Percentiles rank a stretch among this genome's conserved stretches.
These are phyloP conservation scores for Actinomortierella ambigua DNA, from an alignment of 371 early-diverging fungal genomes.

Conservation along the genomic window DNA sequence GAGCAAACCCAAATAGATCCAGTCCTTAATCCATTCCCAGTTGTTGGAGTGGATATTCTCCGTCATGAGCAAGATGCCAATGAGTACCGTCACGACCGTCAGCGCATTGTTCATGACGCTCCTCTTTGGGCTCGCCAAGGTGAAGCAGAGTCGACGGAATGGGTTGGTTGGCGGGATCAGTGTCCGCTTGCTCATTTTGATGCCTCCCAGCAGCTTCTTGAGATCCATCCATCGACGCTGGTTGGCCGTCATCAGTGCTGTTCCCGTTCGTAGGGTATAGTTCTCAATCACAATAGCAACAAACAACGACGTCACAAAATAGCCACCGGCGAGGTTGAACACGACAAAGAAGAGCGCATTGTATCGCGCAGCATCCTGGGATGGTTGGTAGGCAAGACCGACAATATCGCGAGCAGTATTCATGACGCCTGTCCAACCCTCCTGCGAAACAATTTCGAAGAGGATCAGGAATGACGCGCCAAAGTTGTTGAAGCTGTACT, in stretches of 20 bases:
- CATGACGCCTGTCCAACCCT: constrained; percentile 76
- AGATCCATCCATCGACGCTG: constrained; percentile 76
- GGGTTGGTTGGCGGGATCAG: constrained; percentile 45
- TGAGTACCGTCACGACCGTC: constrained; percentile 54
- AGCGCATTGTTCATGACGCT: constrained; percentile 56
- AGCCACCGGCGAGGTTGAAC: constrained; percentile 67
- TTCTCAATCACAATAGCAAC: constrained; percentile 74
- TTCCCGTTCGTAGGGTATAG: constrained; percentile 66
- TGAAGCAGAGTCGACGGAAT: constrained; percentile 53
- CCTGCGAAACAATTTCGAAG: constrained; percentile 72
- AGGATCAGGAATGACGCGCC: constrained; percentile 60
- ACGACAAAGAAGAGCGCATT: constrained; percentile 69
- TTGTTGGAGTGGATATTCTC: constrained; percentile 46
- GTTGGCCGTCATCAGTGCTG: constrained; percentile 68
- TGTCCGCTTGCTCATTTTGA: constrained; percentile 63
- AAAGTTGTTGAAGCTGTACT: constrained; percentile 74
- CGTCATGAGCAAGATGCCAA: constrained; percentile 60
- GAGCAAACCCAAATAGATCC: constrained; percentile 54
- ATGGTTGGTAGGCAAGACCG: constrained; percentile 54
- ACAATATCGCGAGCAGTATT: constrained; percentile 57
- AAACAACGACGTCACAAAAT: constrained; percentile 69
- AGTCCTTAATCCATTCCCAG: constrained; percentile 43
- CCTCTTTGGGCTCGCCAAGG: constrained; percentile 55
- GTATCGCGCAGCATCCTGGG: constrained; percentile 56
- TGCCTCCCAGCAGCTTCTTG: constrained; percentile 63